phyloP scores from a whole-genome alignment of 2,329 filamentous ascomycete genomes.

The Epichloe festucae region DNA sequence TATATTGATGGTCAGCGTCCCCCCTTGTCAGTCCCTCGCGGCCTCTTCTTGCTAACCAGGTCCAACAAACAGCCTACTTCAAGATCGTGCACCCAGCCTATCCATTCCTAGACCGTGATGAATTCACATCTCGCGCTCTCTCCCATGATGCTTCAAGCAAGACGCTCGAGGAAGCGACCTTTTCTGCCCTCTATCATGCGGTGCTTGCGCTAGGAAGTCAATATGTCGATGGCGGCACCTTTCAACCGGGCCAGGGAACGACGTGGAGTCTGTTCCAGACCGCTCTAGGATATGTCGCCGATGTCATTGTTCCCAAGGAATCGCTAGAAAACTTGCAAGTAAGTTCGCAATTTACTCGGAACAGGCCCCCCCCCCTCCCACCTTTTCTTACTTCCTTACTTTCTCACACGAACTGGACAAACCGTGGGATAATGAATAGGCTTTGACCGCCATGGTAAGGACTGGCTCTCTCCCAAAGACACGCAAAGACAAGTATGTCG shows the following conservation, averaged over 20 bases:
- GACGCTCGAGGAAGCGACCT: constrained; percentile 9
- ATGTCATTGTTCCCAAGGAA: constrained; percentile 6
- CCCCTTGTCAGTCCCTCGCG: background rate
- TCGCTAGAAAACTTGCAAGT: constrained; percentile 3
- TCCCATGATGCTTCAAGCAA: background rate
- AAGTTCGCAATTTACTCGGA: background rate
- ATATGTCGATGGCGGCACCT: constrained; percentile 14
- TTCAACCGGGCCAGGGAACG: constrained; percentile 7
- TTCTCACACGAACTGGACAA: no score
- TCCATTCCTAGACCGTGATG: constrained; percentile 20
- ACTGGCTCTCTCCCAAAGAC: background rate
- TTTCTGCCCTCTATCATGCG: constrained; percentile 21
- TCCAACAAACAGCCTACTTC: constrained; percentile 19
- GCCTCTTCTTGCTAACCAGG: background rate
- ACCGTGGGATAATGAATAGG: background rate
- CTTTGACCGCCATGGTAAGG: constrained; percentile 6
- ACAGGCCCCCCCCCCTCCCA: no score
- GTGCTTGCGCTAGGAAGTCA: constrained; percentile 21
- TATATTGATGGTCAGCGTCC: constrained; percentile 1
- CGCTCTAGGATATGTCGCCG: constrained; percentile 9
- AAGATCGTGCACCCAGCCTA: constrained; percentile 22
- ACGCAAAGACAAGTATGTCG: no score
- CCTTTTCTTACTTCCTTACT: no score
- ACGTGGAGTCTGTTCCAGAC: constrained; percentile 12
- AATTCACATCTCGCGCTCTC: background rate